Evolutionary conservation across 768 basidiomycete genomes (phyloP), one percentile per base, ranked within the genome.

Genomic region (Russula olivacea): DNA sequence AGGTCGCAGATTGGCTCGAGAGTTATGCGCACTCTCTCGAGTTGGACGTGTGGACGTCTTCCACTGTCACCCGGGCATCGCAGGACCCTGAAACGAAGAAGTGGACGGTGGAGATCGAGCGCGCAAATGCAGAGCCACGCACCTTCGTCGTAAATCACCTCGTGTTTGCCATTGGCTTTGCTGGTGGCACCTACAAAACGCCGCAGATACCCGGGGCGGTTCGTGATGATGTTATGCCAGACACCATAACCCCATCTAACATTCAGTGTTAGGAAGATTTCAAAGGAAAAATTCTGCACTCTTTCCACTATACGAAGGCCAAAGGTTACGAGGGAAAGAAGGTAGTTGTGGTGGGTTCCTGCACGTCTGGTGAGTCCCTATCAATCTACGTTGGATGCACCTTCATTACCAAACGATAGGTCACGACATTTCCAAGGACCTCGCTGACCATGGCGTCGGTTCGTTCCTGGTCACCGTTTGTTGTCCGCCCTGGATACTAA

Each of bases 1-100:
- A 85, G 79, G 72, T 88, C 15, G 87, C 85, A 0, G 81, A 83
- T 63, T 88, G 85, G 84, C 77, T 89, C 3, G 87, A 88, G 72
- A 76, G 72, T 60, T 88, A 87, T 69, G 84, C 83, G 1, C 77
- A 81, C 12, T 69, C 76, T 2, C 71, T 88, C 61, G 87, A 87
- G 63, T 74, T 88, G 58, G 83, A 86, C 66, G 78, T 84, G 6
- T 87, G 86, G 86, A 82, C 79, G n/a, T 80, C 69, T 10, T 70
- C 73, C 19, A 69, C 60, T 2, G 61, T 66, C 47, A 60, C 58
- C 19, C 55, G 43, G 14, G 60, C 67, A 19, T 49, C 41, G n/a
- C 67, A 68, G 45, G 65, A 68, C 47, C 61, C 67, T 14, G 40
- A 63, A 47, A 66, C 61, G 25, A 63, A 66, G 50, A 62, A 66